Base-by-base conservation (phyloP, 805 yeast genomes). In the Aciculoconidium aculeatum region DNA sequence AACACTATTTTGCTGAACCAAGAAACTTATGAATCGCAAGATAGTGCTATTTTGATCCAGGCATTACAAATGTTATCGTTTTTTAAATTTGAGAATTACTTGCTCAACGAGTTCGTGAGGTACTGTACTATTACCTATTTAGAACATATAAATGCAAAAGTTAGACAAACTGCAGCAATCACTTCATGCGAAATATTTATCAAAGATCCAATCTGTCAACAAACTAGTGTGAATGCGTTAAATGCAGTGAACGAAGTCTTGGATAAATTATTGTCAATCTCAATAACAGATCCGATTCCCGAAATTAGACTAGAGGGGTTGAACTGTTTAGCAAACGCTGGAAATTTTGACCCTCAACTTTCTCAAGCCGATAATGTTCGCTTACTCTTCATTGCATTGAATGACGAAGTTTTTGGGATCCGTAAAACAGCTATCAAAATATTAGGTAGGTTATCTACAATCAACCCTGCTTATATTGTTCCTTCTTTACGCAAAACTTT, bases 381-480 rank as follows among this genome's bases (percentile, higher is more conserved):
- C 31, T 57, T 88, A 9, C 62, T 92, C 13, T 85, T 90, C 45
- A 83, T 88, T 65, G 90, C 96, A 0, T 61, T 90, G 33, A 84
- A 92, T 49, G 99, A 92, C 56, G 97, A 90, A 53, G 73, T 72
- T 2, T 92, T 92, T 49, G 77, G 75, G 7, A 81, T 92, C 7
- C 72, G 95, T 32, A 77, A 82, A 44, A 81, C 76, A 10, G 81
- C 95, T 0, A 74, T 90, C 18, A 69, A 68, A 28, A 70, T 88
- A 7, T 74, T 92, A 35, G 97, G 98, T 3, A 69, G 96, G 32
- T 58, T 92, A 11, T 80, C 95, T 0, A 58, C 75, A 2, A 80
- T 86, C 22, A 92, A 92, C 45, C 97, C 99, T 0, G 96, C 98
- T 0, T 90, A 86, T 53, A 84, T 92, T 39, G 87, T 90, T 21